Evolutionary conservation across 345 rosid species (phyloP), one percentile per base, ranked within the genome.

Genomic region (Psidium friedrichsthalianum): DNA sequence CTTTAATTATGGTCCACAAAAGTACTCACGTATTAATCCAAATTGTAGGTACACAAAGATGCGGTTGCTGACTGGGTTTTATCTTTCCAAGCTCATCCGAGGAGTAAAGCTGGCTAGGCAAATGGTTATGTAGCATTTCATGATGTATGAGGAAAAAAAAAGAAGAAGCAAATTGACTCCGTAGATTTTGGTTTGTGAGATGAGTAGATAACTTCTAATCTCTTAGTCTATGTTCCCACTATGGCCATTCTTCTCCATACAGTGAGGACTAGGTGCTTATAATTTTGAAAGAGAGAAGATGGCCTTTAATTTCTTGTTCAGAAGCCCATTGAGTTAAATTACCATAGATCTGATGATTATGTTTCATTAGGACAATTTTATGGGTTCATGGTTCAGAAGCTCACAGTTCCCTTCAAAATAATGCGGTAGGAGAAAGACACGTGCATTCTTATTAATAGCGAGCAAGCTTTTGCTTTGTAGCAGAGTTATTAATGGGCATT

Each of bases 21-120:
- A 36, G 47, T 24, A 5, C 25, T 69, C 47, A 69, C 25, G 1
- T 69, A 69, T 69, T 44, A 69, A 69, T 69, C 80, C 80, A 18
- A 36, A 36, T 51, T 58, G 84, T 64, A 51, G 86, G 57, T 87
- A 55, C 98, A 93, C 69, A 94, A 91, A 88, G 91, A 91, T 83
- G 92, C 85, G 1, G 94, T 95, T 89, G 88, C 90, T 20, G 87
- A 83, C 55, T 97, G 99, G 99, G 93, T 95, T 87, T 91, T 97
- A 83, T 97, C 98, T 14, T 93, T 97, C 61, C 97, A 92, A 85
- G 93, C 94, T 85, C 87, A 88, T 74, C 96, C 96, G 40, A 85
- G 89, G 69, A 88, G 88, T 88, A 61, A 85, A 88, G 89, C 82
- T 86, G 89, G 91, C 82, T 93, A 82, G 82, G 56, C 40, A 87